These are phyloP conservation scores for Protomyces inundatus DNA, from an alignment of 1,139 yeast species.

Conservation along the genomic window DNA sequence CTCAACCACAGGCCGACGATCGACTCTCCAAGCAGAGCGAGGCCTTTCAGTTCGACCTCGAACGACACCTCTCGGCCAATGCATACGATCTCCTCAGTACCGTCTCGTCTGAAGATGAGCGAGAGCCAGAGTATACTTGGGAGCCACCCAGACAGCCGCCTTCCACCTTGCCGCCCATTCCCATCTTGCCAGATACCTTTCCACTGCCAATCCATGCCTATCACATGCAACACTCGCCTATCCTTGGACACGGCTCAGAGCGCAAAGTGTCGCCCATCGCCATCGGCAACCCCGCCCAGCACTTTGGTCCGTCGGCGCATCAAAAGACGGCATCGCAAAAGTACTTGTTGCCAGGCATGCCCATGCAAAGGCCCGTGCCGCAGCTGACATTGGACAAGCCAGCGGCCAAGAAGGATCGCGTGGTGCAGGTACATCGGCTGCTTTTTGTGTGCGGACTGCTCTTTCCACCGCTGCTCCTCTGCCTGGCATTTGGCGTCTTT, in stretches of 20 bases:
- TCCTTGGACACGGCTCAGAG: background rate
- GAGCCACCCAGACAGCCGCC: slow-evolving; percentile 7
- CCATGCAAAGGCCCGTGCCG: background rate
- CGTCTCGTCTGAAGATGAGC: background rate
- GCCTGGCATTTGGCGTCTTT: slow-evolving; percentile 8
- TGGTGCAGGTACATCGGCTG: slow-evolving; percentile 5
- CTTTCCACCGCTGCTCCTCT: slow-evolving; percentile 11
- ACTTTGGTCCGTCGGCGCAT: background rate
- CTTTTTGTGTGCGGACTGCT: background rate
- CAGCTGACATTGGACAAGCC: slow-evolving; percentile 16
- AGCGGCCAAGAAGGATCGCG: background rate
- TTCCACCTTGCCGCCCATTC: slow-evolving; percentile 16
- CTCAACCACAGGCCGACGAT: background rate
- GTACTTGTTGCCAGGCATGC: slow-evolving; percentile 3
- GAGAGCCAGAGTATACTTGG: background rate
- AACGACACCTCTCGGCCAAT: background rate
- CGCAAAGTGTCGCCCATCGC: background rate
- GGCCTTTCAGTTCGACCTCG: background rate
- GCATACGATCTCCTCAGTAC: background rate
- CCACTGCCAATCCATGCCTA: background rate
- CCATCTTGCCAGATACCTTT: slow-evolving; percentile 5
- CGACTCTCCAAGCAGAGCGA: background rate
- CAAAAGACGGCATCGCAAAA: slow-evolving; percentile 5
- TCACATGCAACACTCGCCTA: background rate
- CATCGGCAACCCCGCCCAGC: background rate